phyloP scores from a whole-genome alignment of 208 protist species.

The Leishmania aethiopica region DNA sequence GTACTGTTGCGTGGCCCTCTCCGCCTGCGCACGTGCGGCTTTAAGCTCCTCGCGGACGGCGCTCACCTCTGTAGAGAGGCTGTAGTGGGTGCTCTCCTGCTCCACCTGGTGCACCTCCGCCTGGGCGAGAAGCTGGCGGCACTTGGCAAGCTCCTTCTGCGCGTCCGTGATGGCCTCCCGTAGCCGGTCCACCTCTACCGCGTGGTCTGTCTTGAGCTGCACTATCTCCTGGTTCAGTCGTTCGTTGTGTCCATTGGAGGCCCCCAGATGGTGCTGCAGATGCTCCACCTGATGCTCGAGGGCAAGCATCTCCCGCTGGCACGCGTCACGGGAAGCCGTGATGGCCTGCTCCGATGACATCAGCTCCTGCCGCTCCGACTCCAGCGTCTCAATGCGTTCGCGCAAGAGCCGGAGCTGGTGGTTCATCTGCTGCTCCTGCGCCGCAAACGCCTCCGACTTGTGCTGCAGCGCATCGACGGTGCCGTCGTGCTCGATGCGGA shows the following conservation, averaged over 20 bases:
- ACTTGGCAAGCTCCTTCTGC: constrained; percentile 54
- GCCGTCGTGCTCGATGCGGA: constrained; percentile 38
- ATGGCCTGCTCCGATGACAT: constrained; percentile 28
- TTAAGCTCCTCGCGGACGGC: constrained; percentile 37
- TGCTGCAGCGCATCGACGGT: constrained; percentile 39
- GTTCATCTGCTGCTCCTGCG: constrained; percentile 39
- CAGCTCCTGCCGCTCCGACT: constrained; percentile 39
- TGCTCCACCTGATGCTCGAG: constrained; percentile 47
- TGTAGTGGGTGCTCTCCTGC: constrained; percentile 35
- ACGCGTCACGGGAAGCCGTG: constrained; percentile 34
- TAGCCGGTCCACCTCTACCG: constrained; percentile 43
- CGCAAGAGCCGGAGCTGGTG: constrained; percentile 38
- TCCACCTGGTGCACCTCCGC: constrained; percentile 47
- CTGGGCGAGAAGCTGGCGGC: constrained; percentile 48
- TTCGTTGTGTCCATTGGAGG: constrained; percentile 60
- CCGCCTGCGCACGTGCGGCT: constrained; percentile 25
- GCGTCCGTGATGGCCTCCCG: constrained; percentile 39
- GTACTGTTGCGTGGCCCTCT: constrained; percentile 31
- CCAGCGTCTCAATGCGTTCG: constrained; percentile 37
- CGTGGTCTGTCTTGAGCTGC: constrained; percentile 49
- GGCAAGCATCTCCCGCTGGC: constrained; percentile 32
- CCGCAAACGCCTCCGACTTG: constrained; percentile 28
- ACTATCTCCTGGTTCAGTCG: constrained; percentile 52
- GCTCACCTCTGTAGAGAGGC: constrained; percentile 25
- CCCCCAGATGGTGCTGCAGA: constrained; percentile 41